Base-by-base conservation (phyloP, 208 protist genomes). In the Trypanosoma lewisi region DNA sequence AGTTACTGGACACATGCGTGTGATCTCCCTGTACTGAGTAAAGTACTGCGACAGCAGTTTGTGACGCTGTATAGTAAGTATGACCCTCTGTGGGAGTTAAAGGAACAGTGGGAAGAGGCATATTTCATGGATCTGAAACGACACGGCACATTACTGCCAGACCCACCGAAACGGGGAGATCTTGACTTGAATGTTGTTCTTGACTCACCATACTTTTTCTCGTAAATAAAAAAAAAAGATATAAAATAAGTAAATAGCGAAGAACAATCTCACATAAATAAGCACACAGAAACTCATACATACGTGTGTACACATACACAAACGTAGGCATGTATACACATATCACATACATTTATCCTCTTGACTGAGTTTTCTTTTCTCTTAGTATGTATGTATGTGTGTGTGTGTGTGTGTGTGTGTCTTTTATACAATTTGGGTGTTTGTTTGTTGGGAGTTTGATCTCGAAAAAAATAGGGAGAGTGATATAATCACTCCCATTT, bases 1-100 rank as follows among this genome's bases (percentile, higher is more conserved):
- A 97, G 84, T 16, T 99, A 95, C 83, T 99, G 98, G 98, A 98
- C 97, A 6, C 98, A 99, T 77, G 95, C 98, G 7, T 85, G 80
- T 25, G 81, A 96, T 48, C 75, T 98, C 33, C 97, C 97, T 48
- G 21, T 65, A 45, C 86, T 99, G 75, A 97, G 87, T 63, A 34
- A 68, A 44, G 78, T 98, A 30, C 72, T 99, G 33, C 89, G 98
- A 44, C 77, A 99, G 63, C 78, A 98, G 69, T 99, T 99, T 71
- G 87, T 99, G 4, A 80, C 93, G 25, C 78, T 99, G 16, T 98
- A 99, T 89, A 75, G 74, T 30, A 79, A 89, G 58, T 89, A 94
- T 67, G 91, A 96, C 67, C 91, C 91, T 5, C 54, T 96, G 51
- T 94, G 87, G 91, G 88, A 96, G 72, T 63, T 96, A 42, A 94